phyloP scores from a whole-genome alignment of 805 yeast genomes.

The Kazachstania kunashirensis region DNA sequence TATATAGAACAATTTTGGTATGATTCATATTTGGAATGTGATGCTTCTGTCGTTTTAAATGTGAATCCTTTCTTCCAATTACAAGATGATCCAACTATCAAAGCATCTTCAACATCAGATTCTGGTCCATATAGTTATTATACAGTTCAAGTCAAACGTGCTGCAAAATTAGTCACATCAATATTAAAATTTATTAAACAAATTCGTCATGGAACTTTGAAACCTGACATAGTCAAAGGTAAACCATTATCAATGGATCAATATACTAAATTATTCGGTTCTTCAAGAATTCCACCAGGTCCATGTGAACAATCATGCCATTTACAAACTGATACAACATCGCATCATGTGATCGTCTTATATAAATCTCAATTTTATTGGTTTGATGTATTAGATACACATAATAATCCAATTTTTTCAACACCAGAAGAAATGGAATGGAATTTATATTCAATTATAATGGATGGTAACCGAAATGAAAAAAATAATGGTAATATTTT shows the following conservation, averaged over 20 bases:
- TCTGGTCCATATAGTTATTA: slow-evolving; percentile 28
- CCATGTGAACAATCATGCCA: slow-evolving; percentile 54
- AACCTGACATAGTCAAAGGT: slow-evolving; percentile 58
- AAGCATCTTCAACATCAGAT: slow-evolving; percentile 23
- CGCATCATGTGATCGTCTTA: slow-evolving; percentile 74
- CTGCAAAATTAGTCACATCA: slow-evolving; percentile 68
- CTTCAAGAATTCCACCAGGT: slow-evolving; percentile 75
- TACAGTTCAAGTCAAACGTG: slow-evolving; percentile 58
- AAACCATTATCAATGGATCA: slow-evolving; percentile 84
- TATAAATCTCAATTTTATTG: slow-evolving; percentile 86
- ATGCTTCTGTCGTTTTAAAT: slow-evolving; percentile 84
- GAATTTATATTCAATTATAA: slow-evolving; percentile 66
- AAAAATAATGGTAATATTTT: neutral
- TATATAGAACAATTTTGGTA: slow-evolving; percentile 94
- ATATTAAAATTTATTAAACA: slow-evolving; percentile 75
- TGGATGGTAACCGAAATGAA: slow-evolving; percentile 47
- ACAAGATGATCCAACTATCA: slow-evolving; percentile 77
- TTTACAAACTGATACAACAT: slow-evolving; percentile 67
- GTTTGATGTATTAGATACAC: slow-evolving; percentile 80
- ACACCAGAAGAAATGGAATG: slow-evolving; percentile 65
- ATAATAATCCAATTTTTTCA: slow-evolving; percentile 55
- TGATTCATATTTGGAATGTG: slow-evolving; percentile 79
- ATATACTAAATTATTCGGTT: slow-evolving; percentile 76
- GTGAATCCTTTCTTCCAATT: slow-evolving; percentile 82
- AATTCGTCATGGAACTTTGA: slow-evolving; percentile 60